These are phyloP conservation scores for Gentiana macrophylla DNA, from an alignment of 257 asterid genomes.

Conservation along the genomic window DNA sequence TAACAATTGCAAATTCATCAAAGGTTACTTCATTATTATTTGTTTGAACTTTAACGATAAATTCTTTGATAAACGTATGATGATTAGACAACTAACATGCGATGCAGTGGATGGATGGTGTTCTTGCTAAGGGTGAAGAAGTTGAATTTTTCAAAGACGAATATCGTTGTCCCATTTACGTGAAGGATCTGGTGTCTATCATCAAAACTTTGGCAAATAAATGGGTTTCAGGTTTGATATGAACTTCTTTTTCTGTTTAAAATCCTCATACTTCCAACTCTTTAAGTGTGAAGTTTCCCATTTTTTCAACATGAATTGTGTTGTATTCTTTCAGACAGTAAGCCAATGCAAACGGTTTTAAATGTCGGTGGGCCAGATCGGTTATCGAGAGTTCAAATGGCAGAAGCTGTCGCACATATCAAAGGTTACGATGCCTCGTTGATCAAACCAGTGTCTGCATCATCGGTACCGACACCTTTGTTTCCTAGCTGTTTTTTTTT, in stretches of 20 bases:
- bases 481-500: background rate
- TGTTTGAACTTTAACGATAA: too few species aligned
- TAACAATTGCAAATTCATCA: too few species aligned
- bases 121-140: conserved; percentile 62
- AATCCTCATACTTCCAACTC: background rate
- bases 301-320: background rate
- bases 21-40: too few species aligned
- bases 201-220: conserved; percentile 27
- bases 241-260: background rate
- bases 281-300: background rate
- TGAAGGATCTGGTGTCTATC: conserved; percentile 64
- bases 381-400: conserved; percentile 93
- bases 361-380: conserved; percentile 88
- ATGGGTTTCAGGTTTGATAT: conserved; percentile 77
- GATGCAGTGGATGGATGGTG: conserved; percentile 86
- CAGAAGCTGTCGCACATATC: conserved; percentile 68
- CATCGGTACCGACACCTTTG: conserved; percentile 44
- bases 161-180: conserved; percentile 89
- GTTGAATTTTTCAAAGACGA: conserved; percentile 71
- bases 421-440: conserved; percentile 56
- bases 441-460: conserved; percentile 73
- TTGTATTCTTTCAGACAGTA: conserved; percentile 31
- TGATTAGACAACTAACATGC: conserved; percentile 8
- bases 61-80: background rate
- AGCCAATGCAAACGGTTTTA: conserved; percentile 51